phyloP scores from a whole-genome alignment of 2,329 filamentous ascomycete species.

The Neurospora sp. region DNA sequence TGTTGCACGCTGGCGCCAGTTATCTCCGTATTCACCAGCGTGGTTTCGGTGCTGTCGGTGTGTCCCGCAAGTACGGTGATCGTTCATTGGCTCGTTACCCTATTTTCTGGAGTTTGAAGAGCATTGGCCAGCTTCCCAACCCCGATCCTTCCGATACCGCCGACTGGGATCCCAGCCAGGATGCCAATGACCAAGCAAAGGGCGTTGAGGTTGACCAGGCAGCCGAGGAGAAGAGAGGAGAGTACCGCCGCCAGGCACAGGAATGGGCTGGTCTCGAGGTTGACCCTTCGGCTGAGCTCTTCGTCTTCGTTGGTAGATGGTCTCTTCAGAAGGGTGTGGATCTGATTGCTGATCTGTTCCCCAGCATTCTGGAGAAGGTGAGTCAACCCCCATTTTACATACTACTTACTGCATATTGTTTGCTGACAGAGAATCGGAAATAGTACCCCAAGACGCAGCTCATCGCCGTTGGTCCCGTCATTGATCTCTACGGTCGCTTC shows the following conservation, averaged over 20 bases:
- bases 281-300: conserved; percentile 51
- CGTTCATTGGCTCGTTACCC: conserved; percentile 57
- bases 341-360: conserved; percentile 58
- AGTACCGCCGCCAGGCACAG: conserved; percentile 51
- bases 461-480: conserved; percentile 54
- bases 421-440: neutral
- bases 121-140: conserved; percentile 54
- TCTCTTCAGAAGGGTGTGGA: conserved; percentile 61
- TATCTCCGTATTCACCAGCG: conserved; percentile 58
- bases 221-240: conserved; percentile 43
- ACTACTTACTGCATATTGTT: neutral
- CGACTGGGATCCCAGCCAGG: conserved; percentile 44
- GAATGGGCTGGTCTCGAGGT: conserved; percentile 57
- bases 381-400: neutral
- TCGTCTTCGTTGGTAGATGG: conserved; percentile 62
- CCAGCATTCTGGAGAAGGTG: conserved; percentile 46
- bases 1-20: conserved; percentile 56
- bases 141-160: conserved; percentile 56
- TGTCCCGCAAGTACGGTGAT: conserved; percentile 59
- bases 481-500: conserved; percentile 60
- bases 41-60: conserved; percentile 58
- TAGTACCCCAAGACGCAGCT: conserved; percentile 47
- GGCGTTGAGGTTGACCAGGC: conserved; percentile 43
- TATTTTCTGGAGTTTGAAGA: conserved; percentile 58
- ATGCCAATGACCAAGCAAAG: conserved; percentile 30